These are phyloP conservation scores for Blastobotrys ciferrii DNA, from an alignment of 1,139 yeast genomes.

Conservation along the genomic window DNA sequence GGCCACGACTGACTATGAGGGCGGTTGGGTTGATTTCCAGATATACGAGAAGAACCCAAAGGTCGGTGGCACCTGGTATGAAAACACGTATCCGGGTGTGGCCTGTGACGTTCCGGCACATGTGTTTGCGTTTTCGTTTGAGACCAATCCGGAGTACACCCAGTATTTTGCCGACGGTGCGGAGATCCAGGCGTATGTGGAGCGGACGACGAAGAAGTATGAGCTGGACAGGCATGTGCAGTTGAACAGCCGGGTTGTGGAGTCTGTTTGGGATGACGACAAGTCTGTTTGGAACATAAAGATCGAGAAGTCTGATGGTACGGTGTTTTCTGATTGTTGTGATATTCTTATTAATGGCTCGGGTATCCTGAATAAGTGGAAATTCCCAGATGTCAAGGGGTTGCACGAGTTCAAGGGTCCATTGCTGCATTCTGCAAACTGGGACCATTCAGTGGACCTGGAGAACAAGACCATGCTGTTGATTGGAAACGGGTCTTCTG, in stretches of 20 bases:
- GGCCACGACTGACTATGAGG: slow-evolving; percentile 36
- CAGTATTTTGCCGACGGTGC: slow-evolving; percentile 24
- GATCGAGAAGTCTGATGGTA: slow-evolving; percentile 18
- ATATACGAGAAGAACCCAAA: slow-evolving; percentile 28
- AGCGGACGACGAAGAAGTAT: slow-evolving; percentile 25
- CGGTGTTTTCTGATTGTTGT: slow-evolving; percentile 17
- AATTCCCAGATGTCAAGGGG: slow-evolving; percentile 28
- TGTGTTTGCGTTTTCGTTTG: slow-evolving; percentile 28
- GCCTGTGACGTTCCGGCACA: slow-evolving; percentile 32
- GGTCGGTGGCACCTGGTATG: slow-evolving; percentile 32
- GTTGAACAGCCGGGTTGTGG: slow-evolving; percentile 20
- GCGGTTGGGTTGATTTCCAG: slow-evolving; percentile 31
- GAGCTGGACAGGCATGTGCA: slow-evolving; percentile 22
- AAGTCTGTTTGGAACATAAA: slow-evolving; percentile 25
- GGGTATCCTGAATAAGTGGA: slow-evolving; percentile 28
- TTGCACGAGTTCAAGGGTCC: slow-evolving; percentile 27
- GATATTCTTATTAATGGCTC: slow-evolving; percentile 24
- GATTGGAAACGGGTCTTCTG: slow-evolving; percentile 32
- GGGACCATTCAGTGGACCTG: slow-evolving; percentile 26
- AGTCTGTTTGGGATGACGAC: slow-evolving; percentile 25
- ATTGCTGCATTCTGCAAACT: slow-evolving; percentile 28
- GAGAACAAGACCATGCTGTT: slow-evolving; percentile 27
- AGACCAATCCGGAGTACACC: slow-evolving; percentile 30
- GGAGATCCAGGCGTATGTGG: slow-evolving; percentile 27
- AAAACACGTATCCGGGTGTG: slow-evolving; percentile 28